These are phyloP conservation scores for Eucalyptus microcorys DNA, from an alignment of 345 rosid genomes.

Conservation along the genomic window DNA sequence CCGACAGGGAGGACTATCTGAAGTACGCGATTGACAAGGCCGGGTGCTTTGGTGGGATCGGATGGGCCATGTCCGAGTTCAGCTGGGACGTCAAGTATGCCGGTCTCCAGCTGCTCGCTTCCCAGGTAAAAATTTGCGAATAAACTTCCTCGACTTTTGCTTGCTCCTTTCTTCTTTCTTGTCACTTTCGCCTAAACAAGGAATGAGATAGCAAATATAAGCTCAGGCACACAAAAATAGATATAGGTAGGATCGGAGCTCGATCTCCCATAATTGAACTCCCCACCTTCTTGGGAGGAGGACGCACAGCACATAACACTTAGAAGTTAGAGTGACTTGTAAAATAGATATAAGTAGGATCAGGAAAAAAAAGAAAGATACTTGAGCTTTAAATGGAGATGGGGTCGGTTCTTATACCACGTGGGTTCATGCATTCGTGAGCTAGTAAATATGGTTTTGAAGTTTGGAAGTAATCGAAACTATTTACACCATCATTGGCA, in stretches of 20 bases:
- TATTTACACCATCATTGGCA: background rate
- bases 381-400: background rate
- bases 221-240: background rate
- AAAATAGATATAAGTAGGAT: background rate
- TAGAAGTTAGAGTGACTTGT: background rate
- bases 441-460: background rate
- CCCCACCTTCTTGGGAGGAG: background rate
- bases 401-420: background rate
- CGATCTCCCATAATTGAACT: background rate
- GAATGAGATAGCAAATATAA: background rate
- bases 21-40: conserved; percentile 53
- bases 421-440: background rate
- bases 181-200: background rate
- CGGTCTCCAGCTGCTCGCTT: conserved; percentile 68
- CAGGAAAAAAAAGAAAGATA: background rate
- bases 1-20: conserved; percentile 55
- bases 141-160: background rate
- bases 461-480: background rate
- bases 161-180: background rate
- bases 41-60: conserved; percentile 54
- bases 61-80: conserved; percentile 90
- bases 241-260: no score
- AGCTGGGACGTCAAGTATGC: conserved; percentile 99
- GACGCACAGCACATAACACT: background rate
- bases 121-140: conserved; percentile 33